phyloP scores from a whole-genome alignment of 2,329 filamentous ascomycete genomes.

The Stylonectria norvegica region DNA sequence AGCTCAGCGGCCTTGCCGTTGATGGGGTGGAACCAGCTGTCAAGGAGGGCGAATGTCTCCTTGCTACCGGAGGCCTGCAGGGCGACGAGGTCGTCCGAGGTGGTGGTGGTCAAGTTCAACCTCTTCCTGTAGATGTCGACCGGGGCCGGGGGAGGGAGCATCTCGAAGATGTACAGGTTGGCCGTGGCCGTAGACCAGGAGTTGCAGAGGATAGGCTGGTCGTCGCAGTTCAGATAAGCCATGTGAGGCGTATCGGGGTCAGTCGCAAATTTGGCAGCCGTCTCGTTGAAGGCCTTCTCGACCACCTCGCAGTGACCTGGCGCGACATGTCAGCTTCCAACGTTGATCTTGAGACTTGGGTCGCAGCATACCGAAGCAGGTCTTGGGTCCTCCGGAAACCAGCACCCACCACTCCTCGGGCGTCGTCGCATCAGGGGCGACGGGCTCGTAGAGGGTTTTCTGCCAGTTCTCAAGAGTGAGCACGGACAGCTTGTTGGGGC shows the following conservation, averaged over 20 bases:
- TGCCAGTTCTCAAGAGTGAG: slow-evolving; percentile 71
- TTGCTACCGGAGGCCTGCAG: slow-evolving; percentile 51
- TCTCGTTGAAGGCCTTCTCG: slow-evolving; percentile 65
- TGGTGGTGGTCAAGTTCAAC: slow-evolving; percentile 67
- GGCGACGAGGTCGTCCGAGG: slow-evolving; percentile 59
- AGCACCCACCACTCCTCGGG: slow-evolving; percentile 76
- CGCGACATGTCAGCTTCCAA: slow-evolving; percentile 17
- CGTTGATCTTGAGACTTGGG: not conserved
- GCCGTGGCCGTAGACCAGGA: slow-evolving; percentile 65
- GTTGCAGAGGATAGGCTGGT: slow-evolving; percentile 72
- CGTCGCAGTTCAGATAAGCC: slow-evolving; percentile 69
- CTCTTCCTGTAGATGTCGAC: slow-evolving; percentile 62
- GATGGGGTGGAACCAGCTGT: slow-evolving; percentile 74
- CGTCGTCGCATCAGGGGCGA: slow-evolving; percentile 54
- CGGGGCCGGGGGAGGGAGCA: slow-evolving; percentile 61
- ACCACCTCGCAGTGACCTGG: slow-evolving; percentile 61
- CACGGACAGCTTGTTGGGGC: slow-evolving; percentile 42
- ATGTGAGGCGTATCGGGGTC: slow-evolving; percentile 63
- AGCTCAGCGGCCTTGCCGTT: slow-evolving; percentile 63
- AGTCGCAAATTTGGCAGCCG: slow-evolving; percentile 60
- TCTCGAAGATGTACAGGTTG: slow-evolving; percentile 62
- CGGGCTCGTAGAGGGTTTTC: slow-evolving; percentile 60
- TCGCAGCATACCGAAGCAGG: slow-evolving; percentile 59
- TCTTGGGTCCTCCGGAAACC: slow-evolving; percentile 73
- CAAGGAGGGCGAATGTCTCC: slow-evolving; percentile 47